Evolutionary conservation across 768 basidiomycete species (phyloP).

Genomic region (Crepidotus variabilis): DNA sequence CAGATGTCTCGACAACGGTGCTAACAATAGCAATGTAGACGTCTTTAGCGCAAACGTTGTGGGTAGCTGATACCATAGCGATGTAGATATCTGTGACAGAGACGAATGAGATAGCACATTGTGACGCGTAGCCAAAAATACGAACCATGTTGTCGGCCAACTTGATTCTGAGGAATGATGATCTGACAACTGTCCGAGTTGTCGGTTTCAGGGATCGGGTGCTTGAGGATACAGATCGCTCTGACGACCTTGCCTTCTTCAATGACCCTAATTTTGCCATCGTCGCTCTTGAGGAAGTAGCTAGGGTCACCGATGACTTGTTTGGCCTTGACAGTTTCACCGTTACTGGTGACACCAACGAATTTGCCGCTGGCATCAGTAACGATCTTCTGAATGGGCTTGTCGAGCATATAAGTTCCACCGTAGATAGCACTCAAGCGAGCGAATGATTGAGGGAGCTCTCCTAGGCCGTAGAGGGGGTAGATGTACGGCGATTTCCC

Average conservation of each 20-base stretch:
- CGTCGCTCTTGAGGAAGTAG: conserved; percentile 84
- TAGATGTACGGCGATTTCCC: conserved; percentile 99
- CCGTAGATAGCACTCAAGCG: conserved; percentile 98
- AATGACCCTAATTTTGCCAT: conserved; percentile 73
- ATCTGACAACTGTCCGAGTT: conserved; percentile 94
- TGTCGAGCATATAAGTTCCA: conserved; percentile 99
- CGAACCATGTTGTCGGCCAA: conserved; percentile 86
- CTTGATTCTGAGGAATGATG: conserved; percentile 99
- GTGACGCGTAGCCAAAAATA: conserved; percentile 2
- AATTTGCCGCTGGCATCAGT: conserved; percentile 86
- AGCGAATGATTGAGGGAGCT: conserved; percentile 97
- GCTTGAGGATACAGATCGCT: conserved; percentile 97
- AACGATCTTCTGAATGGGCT: conserved; percentile 86
- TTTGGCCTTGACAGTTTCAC: conserved; percentile 94
- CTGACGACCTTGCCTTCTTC: conserved; percentile 94
- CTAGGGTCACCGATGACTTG: conserved; percentile 97
- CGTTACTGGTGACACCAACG: conserved; percentile 83
- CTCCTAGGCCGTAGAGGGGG: conserved; percentile 97
- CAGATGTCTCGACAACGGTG: conserved; percentile 93
- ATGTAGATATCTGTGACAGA: conserved; percentile 86
- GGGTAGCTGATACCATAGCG: conserved; percentile 94
- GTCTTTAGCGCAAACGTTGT: conserved; percentile 96
- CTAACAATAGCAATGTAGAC: conserved; percentile 97
- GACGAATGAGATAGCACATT: conserved; percentile 2
- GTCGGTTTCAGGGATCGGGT: conserved; percentile 96